Conservation (phyloP, 2,329 filamentous ascomycete genomes). For the Fusarium foetens region DNA sequence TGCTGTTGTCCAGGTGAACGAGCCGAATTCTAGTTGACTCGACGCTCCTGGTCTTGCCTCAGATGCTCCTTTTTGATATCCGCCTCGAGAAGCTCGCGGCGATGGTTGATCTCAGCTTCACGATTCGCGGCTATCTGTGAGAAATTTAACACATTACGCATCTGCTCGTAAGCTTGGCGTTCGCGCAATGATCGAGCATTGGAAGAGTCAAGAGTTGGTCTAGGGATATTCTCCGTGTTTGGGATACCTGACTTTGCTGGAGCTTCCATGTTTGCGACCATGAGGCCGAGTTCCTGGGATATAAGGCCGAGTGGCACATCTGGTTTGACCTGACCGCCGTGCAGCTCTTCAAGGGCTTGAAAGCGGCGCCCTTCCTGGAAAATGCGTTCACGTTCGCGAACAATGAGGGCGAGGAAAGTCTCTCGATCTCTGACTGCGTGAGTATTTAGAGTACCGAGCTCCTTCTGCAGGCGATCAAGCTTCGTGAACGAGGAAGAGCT, state of each 20-base stretch:
- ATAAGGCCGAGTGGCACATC: slow-evolving; percentile 11
- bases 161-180: slow-evolving; percentile 29
- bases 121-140: slow-evolving; percentile 38
- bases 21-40: slow-evolving; percentile 32
- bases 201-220: slow-evolving; percentile 28
- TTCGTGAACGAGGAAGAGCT: slow-evolving; percentile 9
- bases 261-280: slow-evolving; percentile 48
- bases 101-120: slow-evolving; percentile 36
- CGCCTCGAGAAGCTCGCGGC: slow-evolving; percentile 29
- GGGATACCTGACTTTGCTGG: slow-evolving; percentile 12
- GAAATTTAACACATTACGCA: slow-evolving; percentile 35
- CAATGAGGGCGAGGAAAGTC: slow-evolving; percentile 47
- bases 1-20: neutral
- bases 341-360: slow-evolving; percentile 17
- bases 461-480: slow-evolving; percentile 31
- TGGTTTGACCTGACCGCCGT: neutral
- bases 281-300: slow-evolving; percentile 31
- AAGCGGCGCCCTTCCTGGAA: slow-evolving; percentile 33
- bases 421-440: slow-evolving; percentile 44
- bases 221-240: slow-evolving; percentile 18
- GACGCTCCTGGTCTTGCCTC: slow-evolving; percentile 21
- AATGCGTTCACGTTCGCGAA: slow-evolving; percentile 49
- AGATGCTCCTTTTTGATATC: slow-evolving; percentile 39
- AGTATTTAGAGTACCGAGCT: slow-evolving; percentile 37
- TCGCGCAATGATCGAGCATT: slow-evolving; percentile 37